These are phyloP conservation scores for Chalciporus chontae DNA, from an alignment of 768 basidiomycete species.

Conservation along the genomic window DNA sequence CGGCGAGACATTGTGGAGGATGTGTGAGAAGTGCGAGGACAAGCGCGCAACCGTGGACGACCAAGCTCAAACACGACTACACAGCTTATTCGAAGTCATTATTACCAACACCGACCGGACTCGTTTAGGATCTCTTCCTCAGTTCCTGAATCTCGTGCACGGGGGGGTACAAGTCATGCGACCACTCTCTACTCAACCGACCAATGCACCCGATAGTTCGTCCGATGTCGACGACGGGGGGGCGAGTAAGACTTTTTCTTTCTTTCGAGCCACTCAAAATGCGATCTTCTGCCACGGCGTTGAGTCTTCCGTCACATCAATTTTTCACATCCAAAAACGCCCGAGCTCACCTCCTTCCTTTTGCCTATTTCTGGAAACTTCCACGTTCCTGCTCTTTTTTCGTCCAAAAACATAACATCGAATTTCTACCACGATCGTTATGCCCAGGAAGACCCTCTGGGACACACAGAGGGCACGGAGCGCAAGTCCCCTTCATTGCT, in stretches of 20 bases:
- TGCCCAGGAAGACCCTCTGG: background rate
- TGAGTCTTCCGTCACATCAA: constrained; percentile 20
- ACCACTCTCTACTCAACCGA: too few relatives aligned
- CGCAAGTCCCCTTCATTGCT: too few relatives aligned
- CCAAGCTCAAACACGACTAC: constrained; percentile 34
- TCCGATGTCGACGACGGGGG: too few relatives aligned
- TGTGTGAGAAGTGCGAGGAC: constrained; percentile 26
- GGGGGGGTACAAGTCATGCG: too few relatives aligned
- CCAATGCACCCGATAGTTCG: too few relatives aligned
- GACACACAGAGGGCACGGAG: background rate
- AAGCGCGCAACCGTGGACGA: constrained; percentile 30
- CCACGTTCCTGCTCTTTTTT: background rate
- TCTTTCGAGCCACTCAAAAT: constrained; percentile 2
- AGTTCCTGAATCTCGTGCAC: too few relatives aligned
- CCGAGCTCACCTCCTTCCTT: constrained; percentile 20
- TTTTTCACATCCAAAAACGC: constrained; percentile 20
- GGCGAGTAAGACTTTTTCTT: too few relatives aligned
- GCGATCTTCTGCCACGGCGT: constrained; percentile 20
- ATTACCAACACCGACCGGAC: background rate
- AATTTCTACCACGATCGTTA: background rate
- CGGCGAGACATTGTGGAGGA: constrained; percentile 16
- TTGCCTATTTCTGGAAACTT: constrained; percentile 24
- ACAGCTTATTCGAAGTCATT: constrained; percentile 17
- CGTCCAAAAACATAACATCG: background rate
- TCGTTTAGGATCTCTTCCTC: background rate